These are phyloP conservation scores for Aethionema arabicum DNA, from an alignment of 345 rosid species.

Conservation along the genomic window DNA sequence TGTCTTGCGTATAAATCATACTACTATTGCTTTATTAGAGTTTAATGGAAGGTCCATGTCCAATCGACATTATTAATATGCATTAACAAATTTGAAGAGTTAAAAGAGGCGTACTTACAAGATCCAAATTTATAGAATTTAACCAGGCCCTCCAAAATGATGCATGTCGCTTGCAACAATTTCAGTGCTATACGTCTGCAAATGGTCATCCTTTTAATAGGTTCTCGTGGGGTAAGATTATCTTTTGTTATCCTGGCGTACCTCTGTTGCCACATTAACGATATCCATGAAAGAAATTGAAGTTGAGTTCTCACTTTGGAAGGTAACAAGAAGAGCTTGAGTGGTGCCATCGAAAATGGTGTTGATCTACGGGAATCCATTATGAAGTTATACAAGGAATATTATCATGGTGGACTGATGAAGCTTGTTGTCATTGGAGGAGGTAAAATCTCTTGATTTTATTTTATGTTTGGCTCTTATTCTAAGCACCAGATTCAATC, in stretches of 20 bases:
- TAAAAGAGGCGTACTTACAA: slow-evolving; percentile 21
- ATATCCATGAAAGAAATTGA: slow-evolving; percentile 24
- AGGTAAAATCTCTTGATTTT: slow-evolving; percentile 49
- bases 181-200: slow-evolving; percentile 82
- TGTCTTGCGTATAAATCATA: slow-evolving; percentile 20
- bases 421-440: slow-evolving; percentile 97
- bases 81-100: not conserved
- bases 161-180: slow-evolving; percentile 88
- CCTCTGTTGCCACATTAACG: slow-evolving; percentile 22
- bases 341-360: slow-evolving; percentile 84
- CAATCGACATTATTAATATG: slow-evolving; percentile 11
- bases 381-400: slow-evolving; percentile 58
- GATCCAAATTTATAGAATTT: slow-evolving; percentile 55
- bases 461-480: slow-evolving; percentile 16
- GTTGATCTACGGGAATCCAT: slow-evolving; percentile 75
- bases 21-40: slow-evolving; percentile 12
- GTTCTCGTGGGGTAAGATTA: slow-evolving; percentile 84
- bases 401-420: slow-evolving; percentile 90
- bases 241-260: slow-evolving; percentile 24
- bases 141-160: slow-evolving; percentile 95
- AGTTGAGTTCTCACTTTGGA: slow-evolving; percentile 25
- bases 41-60: slow-evolving; percentile 5
- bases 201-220: slow-evolving; percentile 71
- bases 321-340: slow-evolving; percentile 95
- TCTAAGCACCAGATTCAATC: slow-evolving; percentile 9